phyloP scores from a whole-genome alignment of 1,139 yeast genomes.

The Williopsis jadinii region DNA sequence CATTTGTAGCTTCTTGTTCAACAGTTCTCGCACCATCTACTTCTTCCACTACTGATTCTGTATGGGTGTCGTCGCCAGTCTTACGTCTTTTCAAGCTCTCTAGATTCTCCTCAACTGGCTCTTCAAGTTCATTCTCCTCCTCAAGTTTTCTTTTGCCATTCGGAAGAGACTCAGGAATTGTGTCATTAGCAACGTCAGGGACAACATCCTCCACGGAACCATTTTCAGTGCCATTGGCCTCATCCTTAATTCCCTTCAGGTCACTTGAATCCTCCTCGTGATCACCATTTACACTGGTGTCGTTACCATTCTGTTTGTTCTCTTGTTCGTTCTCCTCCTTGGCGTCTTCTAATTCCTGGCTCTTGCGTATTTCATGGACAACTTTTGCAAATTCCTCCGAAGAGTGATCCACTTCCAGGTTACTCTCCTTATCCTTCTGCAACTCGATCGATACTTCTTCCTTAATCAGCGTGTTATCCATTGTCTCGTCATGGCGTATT shows the following conservation, averaged over 20 bases:
- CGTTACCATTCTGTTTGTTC: conserved; percentile 5
- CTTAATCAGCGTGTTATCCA: conserved; percentile 15
- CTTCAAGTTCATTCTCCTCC: conserved; percentile 1
- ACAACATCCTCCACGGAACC: too few relatives aligned
- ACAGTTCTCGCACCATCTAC: conserved; percentile 9
- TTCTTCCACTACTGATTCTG: conserved; percentile 2
- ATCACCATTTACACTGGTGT: neutral
- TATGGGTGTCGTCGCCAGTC: neutral
- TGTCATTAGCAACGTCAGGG: too few relatives aligned
- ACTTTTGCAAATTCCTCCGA: conserved; percentile 14
- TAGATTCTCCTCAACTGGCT: conserved; percentile 10
- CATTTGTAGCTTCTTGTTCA: conserved; percentile 13
- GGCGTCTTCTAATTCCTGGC: neutral
- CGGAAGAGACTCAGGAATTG: neutral
- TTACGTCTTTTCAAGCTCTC: too few relatives aligned
- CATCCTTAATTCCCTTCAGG: conserved; percentile 7
- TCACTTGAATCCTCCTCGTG: conserved; percentile 1
- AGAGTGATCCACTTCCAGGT: conserved; percentile 10
- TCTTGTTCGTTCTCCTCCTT: conserved; percentile 4
- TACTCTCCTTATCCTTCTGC: conserved; percentile 11
- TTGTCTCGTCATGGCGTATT: neutral
- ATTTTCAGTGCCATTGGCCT: conserved; percentile 4
- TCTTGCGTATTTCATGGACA: conserved; percentile 6
- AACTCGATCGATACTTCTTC: conserved; percentile 17
- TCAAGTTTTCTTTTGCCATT: conserved; percentile 3